Evolutionary conservation across 805 yeast genomes (phyloP), one percentile per base, ranked within the genome.

Genomic region (Metschnikowia kofuensis): DNA sequence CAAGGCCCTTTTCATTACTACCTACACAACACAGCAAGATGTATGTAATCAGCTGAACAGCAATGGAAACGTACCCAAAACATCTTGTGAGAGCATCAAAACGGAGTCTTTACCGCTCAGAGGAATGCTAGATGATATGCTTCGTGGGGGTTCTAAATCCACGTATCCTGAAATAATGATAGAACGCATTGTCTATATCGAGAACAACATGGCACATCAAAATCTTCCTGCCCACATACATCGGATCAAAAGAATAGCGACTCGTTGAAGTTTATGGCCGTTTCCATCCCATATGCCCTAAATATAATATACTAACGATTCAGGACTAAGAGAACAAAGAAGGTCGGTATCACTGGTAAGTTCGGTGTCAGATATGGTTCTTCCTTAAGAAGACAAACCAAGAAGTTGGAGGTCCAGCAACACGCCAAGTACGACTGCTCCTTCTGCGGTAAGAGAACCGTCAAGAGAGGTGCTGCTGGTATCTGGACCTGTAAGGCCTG

Each of bases 301-400:
- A n/a, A n/a, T n/a, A n/a, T n/a, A n/a, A n/a, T 12, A 34, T 75
- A 76, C 80, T 76, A 76, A 77, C 80, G 51, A 54, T 38, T 37
- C 68, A 89, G 96, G 99, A 88, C 99, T 80, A 94, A 95, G 83
- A 92, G 99, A 88, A 94, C 99, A 69, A 94, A 94, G 96, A 94
- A 94, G 89, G 99, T 94, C 77, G 99, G 99, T 80, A 94, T 94
- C 85, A 94, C 99, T 78, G 99, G 99, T 86, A 95, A 95, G 84
- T 94, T 89, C 86, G 99, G 99, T 89, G 97, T 94, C 82, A 91
- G 99, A 85, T 94, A 94, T 84, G 96, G 99, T 91, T 92, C 99
- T 70, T 95, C 99, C 62, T 84, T 94, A 79, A 92, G 99, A 87
- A 89, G 98, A 82, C 97, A 90, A 81, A 88, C 96, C 84, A 91